Evolutionary conservation across 371 early-diverging fungal species (phyloP).

Genomic region (Mucor ambiguus): DNA sequence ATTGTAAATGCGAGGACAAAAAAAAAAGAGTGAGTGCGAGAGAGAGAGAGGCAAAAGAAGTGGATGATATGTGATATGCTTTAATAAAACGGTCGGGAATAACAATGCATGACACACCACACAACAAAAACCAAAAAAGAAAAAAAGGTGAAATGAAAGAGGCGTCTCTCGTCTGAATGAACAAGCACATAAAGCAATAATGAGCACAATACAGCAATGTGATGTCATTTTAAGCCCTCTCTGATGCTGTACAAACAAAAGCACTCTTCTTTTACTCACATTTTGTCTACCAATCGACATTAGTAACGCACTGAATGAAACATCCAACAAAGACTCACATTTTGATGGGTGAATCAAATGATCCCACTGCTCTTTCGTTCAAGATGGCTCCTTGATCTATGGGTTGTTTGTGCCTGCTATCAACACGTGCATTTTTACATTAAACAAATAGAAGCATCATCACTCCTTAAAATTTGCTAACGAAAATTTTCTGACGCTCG

Average conservation of each 20-base stretch:
- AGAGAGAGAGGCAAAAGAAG: neutral
- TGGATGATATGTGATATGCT: neutral
- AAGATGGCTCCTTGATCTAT: neutral
- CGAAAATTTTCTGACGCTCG: neutral
- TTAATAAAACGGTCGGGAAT: conserved; percentile 3
- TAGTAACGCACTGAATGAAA: neutral
- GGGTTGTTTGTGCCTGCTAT: neutral
- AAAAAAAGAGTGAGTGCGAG: neutral
- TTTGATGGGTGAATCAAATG: neutral
- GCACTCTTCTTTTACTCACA: neutral
- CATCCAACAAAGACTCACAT: neutral
- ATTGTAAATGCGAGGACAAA: neutral
- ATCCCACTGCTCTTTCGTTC: neutral
- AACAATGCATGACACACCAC: neutral
- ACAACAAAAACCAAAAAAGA: neutral
- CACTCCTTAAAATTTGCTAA: neutral
- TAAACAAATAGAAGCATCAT: neutral
- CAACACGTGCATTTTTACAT: neutral
- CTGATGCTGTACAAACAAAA: neutral
- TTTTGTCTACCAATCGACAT: neutral
- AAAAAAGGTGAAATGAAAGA: neutral
- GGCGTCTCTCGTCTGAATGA: neutral
- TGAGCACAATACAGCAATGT: neutral
- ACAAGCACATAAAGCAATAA: neutral
- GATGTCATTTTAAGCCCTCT: conserved; percentile 3